Evolutionary conservation across 768 basidiomycete species (phyloP).

Genomic region (Boletus pseudopeckii): DNA sequence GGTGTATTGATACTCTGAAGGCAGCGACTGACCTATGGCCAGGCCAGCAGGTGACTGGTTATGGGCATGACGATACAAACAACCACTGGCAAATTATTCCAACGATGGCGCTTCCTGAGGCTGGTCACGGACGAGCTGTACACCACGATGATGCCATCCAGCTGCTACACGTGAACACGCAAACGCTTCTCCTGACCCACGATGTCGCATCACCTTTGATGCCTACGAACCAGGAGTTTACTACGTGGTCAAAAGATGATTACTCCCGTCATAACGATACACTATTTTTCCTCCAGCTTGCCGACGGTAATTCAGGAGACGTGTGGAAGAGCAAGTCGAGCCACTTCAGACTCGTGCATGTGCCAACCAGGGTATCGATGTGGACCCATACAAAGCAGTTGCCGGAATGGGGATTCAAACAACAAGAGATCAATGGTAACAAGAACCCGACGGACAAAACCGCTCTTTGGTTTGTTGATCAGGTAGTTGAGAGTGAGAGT

Average conservation of each 20-base stretch:
- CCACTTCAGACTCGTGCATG: conserved; percentile 87
- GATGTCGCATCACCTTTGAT: conserved; percentile 96
- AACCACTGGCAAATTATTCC: conserved; percentile 96
- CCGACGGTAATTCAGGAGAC: conserved; percentile 72
- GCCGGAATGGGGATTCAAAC: conserved; percentile 96
- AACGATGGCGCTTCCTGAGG: conserved; percentile 91
- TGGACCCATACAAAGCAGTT: conserved; percentile 87
- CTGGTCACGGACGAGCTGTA: conserved; percentile 88
- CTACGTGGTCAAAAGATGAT: conserved; percentile 84
- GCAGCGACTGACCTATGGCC: background rate
- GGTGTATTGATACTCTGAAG: background rate
- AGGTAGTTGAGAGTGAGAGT: conserved; percentile 75
- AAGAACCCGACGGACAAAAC: conserved; percentile 82
- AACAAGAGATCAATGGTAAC: conserved; percentile 97
- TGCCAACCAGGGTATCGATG: conserved; percentile 86
- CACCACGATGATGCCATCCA: conserved; percentile 88
- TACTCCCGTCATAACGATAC: conserved; percentile 81
- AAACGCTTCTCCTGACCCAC: conserved; percentile 84
- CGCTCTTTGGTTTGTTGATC: conserved; percentile 86
- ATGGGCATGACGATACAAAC: conserved; percentile 90
- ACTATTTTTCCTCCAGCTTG: conserved; percentile 73
- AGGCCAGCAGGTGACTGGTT: conserved; percentile 97
- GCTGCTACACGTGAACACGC: conserved; percentile 82
- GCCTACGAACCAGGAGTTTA: conserved; percentile 99
- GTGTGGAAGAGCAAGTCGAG: conserved; percentile 93